Percentiles rank a stretch among this genome's conserved stretches.
These are phyloP conservation scores for Tolypocladium capitatum DNA, from an alignment of 2,329 filamentous ascomycete species.

Conservation along the genomic window DNA sequence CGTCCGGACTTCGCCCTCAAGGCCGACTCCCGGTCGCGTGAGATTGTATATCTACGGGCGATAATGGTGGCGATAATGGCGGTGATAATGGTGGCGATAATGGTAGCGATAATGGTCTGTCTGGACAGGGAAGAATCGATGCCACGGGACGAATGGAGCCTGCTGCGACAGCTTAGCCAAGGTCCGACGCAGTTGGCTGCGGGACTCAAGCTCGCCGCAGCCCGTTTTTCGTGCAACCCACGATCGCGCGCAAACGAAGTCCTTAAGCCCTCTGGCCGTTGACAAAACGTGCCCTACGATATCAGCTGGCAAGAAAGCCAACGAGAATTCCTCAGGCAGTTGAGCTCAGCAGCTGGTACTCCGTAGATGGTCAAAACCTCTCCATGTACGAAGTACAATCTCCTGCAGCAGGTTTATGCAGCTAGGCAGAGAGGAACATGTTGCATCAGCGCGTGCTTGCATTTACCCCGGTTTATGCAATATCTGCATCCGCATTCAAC, in stretches of 20 bases:
- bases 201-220: not conserved
- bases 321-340: not conserved
- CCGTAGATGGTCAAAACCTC: not conserved
- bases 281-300: not conserved
- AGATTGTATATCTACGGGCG: not conserved
- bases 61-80: too few species aligned
- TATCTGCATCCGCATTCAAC: not conserved
- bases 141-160: not conserved
- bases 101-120: not conserved
- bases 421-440: not conserved
- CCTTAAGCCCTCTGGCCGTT: not conserved
- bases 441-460: not conserved
- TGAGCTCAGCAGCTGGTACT: not conserved
- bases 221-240: not conserved
- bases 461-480: conserved; percentile 1
- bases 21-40: not conserved
- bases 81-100: too few species aligned
- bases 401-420: not conserved
- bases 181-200: not conserved
- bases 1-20: not conserved
- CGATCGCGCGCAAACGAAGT: not conserved
- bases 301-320: not conserved
- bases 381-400: not conserved
- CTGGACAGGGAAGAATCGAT: not conserved
- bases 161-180: not conserved